Base-by-base conservation (phyloP, 108 stramenopile species). In the Cyclotella cryptica region DNA sequence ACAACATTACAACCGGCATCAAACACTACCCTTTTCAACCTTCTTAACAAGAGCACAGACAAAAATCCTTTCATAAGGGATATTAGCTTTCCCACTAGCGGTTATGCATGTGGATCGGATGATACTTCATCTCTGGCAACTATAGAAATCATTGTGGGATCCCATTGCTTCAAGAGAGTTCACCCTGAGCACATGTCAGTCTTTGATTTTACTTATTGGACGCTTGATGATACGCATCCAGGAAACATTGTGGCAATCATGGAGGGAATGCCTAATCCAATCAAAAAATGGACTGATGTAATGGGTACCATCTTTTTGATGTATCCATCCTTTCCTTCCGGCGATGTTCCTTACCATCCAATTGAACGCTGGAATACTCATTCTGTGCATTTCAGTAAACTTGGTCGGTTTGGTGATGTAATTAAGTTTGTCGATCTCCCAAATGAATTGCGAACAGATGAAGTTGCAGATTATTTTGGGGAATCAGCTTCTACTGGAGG, bases 101-200 rank as follows among this genome's bases (percentile, higher is more conserved):
- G 80, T 18, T 70, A 62, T 44, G 52, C 53, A 41, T 81, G 80
- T 44, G 65, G 53, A 45, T 10, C 57, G 0, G 51, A 22, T 24
- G 47, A 81, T 60, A 42, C 22, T 44, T 19, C 9, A 13, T 46
- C 52, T 27, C 74, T 77, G 51, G 81, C 55, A 29, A 46, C 63
- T 30, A 71, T 63, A n/a, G 42, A 72, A 9, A 66, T 82, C 43
- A 54, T 72, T 21, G 54, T 82, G 15, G 70, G 71, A 15, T 43
- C 35, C 24, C 39, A 22, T 40, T 82, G 81, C 44, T 82, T 39
- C 63, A 77, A 64, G 45, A 70, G 73, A 15, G 81, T 82, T 7
- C 81, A 82, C 55, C 73, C 75, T 15, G 75, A 77, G 1, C 81
- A 82, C 75, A 55, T 82, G 63, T 74, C 73, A 40, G 81, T 82